Conservation (phyloP, 2,329 filamentous ascomycete species). For the Parastagonospora nodorum region DNA sequence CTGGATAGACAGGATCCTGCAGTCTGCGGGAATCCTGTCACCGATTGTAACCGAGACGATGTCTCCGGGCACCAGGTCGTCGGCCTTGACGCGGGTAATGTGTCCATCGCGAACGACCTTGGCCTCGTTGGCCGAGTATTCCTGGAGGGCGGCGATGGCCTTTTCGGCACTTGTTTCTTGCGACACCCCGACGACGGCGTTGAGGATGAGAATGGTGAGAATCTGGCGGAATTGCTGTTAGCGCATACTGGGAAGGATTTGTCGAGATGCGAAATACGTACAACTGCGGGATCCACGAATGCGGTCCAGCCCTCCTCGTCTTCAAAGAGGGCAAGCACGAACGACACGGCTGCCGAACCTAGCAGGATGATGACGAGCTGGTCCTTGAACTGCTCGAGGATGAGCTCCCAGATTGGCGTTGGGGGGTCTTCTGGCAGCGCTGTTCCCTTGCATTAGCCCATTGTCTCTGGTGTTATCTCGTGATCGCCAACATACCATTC, state of each 20-base stretch:
- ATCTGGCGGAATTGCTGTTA: slow-evolving; percentile 64
- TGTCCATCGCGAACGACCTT: slow-evolving; percentile 88
- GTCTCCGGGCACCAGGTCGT: slow-evolving; percentile 94
- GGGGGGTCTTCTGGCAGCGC: slow-evolving; percentile 87
- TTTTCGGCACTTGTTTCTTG: slow-evolving; percentile 99
- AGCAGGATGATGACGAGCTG: slow-evolving; percentile 95
- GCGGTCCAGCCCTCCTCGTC: slow-evolving; percentile 93
- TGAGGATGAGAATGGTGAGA: slow-evolving; percentile 93
- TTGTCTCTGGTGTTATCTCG: background rate
- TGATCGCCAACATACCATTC: slow-evolving; percentile 53
- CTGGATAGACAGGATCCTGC: slow-evolving; percentile 83
- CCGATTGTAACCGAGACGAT: slow-evolving; percentile 87
- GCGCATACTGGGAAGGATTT: slow-evolving; percentile 2
- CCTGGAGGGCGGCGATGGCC: slow-evolving; percentile 94
- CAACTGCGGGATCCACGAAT: slow-evolving; percentile 93
- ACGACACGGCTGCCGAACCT: slow-evolving; percentile 90
- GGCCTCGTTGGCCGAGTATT: slow-evolving; percentile 98
- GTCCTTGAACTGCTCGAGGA: slow-evolving; percentile 98
- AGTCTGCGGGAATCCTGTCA: slow-evolving; percentile 93
- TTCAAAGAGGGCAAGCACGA: slow-evolving; percentile 90
- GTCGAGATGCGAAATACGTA: slow-evolving; percentile 57
- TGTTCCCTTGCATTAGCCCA: slow-evolving; percentile 36
- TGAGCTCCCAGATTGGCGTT: slow-evolving; percentile 93
- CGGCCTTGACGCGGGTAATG: slow-evolving; percentile 85
- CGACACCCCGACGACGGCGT: slow-evolving; percentile 95